Conservation (phyloP, 345 rosid genomes). For the Angophora floribunda region DNA sequence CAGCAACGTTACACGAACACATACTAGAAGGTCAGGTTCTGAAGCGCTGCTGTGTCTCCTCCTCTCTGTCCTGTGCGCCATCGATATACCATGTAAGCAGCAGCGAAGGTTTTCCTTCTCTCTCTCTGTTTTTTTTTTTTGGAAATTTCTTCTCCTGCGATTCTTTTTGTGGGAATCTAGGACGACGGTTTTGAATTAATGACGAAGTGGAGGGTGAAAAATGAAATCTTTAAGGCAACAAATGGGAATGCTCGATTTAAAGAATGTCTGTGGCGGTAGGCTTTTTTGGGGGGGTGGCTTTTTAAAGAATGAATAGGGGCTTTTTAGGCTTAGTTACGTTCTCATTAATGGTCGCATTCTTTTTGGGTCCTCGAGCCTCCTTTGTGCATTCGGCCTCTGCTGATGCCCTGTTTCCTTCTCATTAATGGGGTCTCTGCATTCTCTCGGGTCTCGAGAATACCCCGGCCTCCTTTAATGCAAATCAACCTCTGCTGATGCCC, state of each 20-base stretch:
- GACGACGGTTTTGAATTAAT: neutral
- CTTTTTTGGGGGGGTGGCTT: neutral
- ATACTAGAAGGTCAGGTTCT: neutral
- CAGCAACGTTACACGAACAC: neutral
- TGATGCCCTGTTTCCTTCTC: neutral
- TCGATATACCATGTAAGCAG: neutral
- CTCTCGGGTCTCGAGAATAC: neutral
- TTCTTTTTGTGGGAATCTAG: neutral
- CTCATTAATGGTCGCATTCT: conserved; percentile 25
- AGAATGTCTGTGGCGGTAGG: conserved; percentile 5
- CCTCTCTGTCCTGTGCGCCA: neutral
- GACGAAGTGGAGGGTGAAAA: neutral
- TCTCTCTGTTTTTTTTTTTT: neutral
- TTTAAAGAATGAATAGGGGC: neutral
- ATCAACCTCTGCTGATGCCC: neutral
- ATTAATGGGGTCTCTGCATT: neutral
- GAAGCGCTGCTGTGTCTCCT: neutral
- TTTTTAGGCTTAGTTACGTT: neutral
- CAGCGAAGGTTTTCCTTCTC: neutral
- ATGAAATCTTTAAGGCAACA: neutral
- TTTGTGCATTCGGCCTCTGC: neutral
- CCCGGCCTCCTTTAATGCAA: neutral
- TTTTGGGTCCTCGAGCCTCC: conserved; percentile 17
- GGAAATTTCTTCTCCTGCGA: neutral
- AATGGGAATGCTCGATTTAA: conserved; percentile 5